Evolutionary conservation across 164 flowering plant species (phyloP).

Genomic region (Magnolia kwangsiensis): DNA sequence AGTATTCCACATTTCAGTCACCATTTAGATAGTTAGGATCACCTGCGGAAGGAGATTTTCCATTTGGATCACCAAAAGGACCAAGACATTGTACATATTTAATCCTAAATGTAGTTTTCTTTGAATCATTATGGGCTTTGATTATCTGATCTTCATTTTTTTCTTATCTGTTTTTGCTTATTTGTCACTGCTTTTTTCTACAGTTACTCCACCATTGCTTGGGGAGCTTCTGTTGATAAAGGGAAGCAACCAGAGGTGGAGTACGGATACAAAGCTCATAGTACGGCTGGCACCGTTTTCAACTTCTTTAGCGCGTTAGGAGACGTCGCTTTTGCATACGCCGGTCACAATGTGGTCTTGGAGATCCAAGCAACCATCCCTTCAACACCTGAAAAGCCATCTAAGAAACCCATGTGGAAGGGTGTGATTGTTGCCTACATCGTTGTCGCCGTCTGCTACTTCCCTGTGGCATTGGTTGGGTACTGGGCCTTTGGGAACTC

Average conservation of each 20-base stretch:
- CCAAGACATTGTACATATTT: too few relatives aligned
- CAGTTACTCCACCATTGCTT: conserved; percentile 60
- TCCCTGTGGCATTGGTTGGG: conserved; percentile 57
- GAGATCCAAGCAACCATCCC: conserved; percentile 77
- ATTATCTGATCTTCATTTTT: not conserved
- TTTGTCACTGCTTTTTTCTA: not conserved
- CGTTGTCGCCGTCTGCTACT: conserved; percentile 44
- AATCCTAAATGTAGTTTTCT: too few relatives aligned
- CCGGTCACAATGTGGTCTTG: conserved; percentile 69
- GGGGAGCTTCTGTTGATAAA: conserved; percentile 39
- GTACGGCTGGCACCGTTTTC: conserved; percentile 30
- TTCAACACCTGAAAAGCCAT: conserved; percentile 58
- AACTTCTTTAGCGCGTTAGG: conserved; percentile 53
- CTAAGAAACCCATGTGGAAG: conserved; percentile 66
- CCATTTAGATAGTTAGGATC: too few relatives aligned
- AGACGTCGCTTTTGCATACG: conserved; percentile 62
- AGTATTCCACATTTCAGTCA: too few relatives aligned
- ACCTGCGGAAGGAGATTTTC: too few relatives aligned
- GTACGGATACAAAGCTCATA: conserved; percentile 27
- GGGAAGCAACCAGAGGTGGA: conserved; percentile 43
- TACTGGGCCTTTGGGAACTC: conserved; percentile 46
- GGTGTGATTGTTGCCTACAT: conserved; percentile 50
- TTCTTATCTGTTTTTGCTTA: not conserved
- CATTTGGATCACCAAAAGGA: too few relatives aligned
- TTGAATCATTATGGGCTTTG: too few relatives aligned